Base-by-base conservation (phyloP, 2,329 filamentous ascomycete genomes). In the Alternaria incomplexa region DNA sequence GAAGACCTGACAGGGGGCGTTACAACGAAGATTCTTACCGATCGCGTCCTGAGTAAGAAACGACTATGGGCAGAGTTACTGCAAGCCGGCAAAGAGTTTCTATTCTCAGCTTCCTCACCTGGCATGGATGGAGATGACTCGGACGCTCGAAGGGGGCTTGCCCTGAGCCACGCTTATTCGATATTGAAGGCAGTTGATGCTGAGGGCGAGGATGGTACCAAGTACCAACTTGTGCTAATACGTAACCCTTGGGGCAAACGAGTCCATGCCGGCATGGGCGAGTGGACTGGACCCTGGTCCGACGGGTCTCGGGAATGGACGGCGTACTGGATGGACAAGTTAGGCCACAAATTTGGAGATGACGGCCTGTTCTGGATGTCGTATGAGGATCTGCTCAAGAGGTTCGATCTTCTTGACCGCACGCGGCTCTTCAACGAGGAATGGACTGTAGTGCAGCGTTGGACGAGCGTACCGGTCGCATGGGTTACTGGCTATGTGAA, bases 301-400 rank as follows among this genome's bases (percentile, higher is more conserved):
- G 93, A 96, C 72, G 93, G 93, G 1, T 93, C 90, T 13, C 90
- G 91, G 70, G 89, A 95, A 78, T 96, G 93, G 93, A 95, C 90
- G 1, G 84, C 91, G 0, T 90, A 93, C 67, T 93, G 90, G 87
- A 87, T 95, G 78, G 80, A 88, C 56, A 88, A 90, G 68, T 84
- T 95, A 1, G 83, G 85, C 44, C 91, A 94, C 73, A 87, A 85
- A 20, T 94, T 94, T 70, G 91, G 90, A 30, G 90, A 93, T 67
- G 91, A 94, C 70, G 91, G 91, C 7, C 63, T 87, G 26, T 88
- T 89, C 74, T 89, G 86, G 86, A 88, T 89, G 64, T 84, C 83
- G 1, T 89, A 87, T 67, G 80, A 85, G 7, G 87, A 89, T 60
- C 80, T 89, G 25, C 80, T 87, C 4, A 83, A 82, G 60, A 84